These are phyloP conservation scores for Chlamydomonas reinhardtii DNA, from an alignment of 163 green algal species.

Conservation along the genomic window DNA sequence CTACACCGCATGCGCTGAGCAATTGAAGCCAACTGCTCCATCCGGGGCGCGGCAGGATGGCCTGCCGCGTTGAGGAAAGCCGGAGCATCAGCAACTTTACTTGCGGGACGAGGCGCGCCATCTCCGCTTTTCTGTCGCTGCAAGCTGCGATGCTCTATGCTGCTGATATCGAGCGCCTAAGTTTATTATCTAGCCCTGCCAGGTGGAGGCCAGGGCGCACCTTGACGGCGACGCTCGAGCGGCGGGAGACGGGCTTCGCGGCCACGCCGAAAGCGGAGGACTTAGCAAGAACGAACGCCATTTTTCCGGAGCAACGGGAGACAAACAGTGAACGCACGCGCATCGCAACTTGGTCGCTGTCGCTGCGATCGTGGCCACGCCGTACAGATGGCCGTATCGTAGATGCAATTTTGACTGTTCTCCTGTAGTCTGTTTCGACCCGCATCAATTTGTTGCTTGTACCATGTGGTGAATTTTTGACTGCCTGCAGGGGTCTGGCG, in stretches of 20 bases:
- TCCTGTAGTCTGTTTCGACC: no score
- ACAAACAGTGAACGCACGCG: not conserved
- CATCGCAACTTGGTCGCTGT: no score
- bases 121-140: not conserved
- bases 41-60: not conserved
- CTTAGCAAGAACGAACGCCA: constrained; percentile 35
- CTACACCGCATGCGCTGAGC: no score
- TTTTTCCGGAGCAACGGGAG: constrained; percentile 23
- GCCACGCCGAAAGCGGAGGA: constrained; percentile 45
- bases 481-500: no score
- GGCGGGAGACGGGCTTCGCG: constrained; percentile 39
- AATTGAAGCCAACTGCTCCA: not conserved
- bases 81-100: not conserved
- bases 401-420: no score
- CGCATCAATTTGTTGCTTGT: no score
- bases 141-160: not conserved
- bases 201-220: not conserved
- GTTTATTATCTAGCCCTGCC: no score
- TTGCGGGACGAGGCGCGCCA: no score
- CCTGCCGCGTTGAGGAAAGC: not conserved
- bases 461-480: no score
- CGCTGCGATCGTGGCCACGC: no score
- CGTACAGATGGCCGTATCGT: no score
- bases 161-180: no score
- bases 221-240: constrained; percentile 45